phyloP scores from a whole-genome alignment of 768 basidiomycete species.

The Tephrocybe sp. region DNA sequence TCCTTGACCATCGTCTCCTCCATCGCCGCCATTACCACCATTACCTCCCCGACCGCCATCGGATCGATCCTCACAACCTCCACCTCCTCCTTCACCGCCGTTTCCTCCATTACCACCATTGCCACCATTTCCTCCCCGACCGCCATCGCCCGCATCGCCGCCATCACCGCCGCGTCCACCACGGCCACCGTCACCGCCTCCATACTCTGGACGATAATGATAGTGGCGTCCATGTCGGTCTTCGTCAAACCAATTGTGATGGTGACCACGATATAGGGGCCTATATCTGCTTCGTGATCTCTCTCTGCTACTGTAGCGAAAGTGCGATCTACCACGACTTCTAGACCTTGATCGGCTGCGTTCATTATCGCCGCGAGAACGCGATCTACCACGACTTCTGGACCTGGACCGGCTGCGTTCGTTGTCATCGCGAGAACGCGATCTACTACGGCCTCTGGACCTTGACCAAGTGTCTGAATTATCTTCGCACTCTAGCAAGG shows the following conservation, averaged over 20 bases:
- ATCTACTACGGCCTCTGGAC: conserved; percentile 4
- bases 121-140: conserved; percentile 1
- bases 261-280: neutral
- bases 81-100: too few relatives aligned
- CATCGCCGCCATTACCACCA: neutral
- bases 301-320: neutral
- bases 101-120: conserved; percentile 1
- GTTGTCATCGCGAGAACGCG: conserved; percentile 1
- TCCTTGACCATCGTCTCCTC: too few relatives aligned
- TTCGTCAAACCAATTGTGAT: neutral
- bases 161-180: conserved; percentile 1
- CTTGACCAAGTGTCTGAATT: conserved; percentile 3
- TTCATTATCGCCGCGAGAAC: too few relatives aligned
- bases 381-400: neutral
- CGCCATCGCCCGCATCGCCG: neutral
- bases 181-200: neutral
- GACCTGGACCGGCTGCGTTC: neutral
- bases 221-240: neutral
- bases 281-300: neutral
- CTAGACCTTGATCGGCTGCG: neutral
- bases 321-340: conserved; percentile 6
- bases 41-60: neutral
- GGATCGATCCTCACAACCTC: neutral
- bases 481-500: conserved; percentile 14
- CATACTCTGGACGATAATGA: neutral